Evolutionary conservation across 768 basidiomycete genomes (phyloP).

Genomic region (Suillus weaverae): DNA sequence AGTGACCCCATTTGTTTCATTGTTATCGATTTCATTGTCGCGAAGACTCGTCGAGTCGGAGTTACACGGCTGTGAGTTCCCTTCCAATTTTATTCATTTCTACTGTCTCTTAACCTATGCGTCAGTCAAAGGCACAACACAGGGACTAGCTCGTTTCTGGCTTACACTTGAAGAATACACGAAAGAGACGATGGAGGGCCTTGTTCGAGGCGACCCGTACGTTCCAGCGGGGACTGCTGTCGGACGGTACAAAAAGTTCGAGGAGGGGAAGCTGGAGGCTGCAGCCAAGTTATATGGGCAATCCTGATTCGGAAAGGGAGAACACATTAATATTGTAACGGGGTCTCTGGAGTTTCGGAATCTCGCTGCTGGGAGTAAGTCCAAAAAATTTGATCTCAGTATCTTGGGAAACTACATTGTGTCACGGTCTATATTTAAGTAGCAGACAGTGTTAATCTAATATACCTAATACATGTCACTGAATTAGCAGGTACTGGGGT

Average conservation of each 20-base stretch:
- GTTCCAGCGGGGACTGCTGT: slow-evolving; percentile 27
- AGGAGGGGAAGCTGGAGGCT: slow-evolving; percentile 29
- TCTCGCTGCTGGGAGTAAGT: not conserved
- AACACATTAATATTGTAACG: not conserved
- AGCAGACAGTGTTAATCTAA: not conserved
- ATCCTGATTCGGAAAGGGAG: not conserved
- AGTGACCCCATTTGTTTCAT: slow-evolving; percentile 23
- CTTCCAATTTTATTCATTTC: not conserved
- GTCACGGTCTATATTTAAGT: not conserved
- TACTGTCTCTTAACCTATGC: slow-evolving; percentile 44
- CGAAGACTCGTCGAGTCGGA: slow-evolving; percentile 59
- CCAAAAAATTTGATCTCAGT: not conserved
- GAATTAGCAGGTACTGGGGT: not conserved
- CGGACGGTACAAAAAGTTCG: slow-evolving; percentile 23
- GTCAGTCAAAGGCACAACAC: slow-evolving; percentile 54
- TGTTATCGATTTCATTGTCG: not conserved
- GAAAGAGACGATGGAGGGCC: slow-evolving; percentile 37
- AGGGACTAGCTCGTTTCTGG: slow-evolving; percentile 50
- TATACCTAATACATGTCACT: not conserved
- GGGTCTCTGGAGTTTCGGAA: not conserved
- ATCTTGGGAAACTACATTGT: not conserved
- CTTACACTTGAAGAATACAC: slow-evolving; percentile 54
- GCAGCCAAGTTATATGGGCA: not conserved
- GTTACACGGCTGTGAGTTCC: slow-evolving; percentile 53
- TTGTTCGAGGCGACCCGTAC: slow-evolving; percentile 35